Conservation (phyloP, 164 flowering plant species). For the Dillenia suffruticosa region DNA sequence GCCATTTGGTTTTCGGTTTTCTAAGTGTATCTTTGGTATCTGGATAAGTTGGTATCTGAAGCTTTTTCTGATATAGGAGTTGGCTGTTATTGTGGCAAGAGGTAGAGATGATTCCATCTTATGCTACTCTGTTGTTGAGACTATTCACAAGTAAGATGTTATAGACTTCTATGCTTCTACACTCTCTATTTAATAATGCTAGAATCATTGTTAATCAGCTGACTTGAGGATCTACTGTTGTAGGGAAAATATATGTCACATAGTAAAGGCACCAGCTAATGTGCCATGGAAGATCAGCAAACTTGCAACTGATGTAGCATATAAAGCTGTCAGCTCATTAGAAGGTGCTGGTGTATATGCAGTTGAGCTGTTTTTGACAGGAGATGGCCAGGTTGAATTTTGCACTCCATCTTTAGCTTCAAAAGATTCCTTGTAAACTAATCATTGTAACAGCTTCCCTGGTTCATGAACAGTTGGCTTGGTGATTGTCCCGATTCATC, state of each 20-base stretch:
- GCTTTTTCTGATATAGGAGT: slow-evolving; percentile 44
- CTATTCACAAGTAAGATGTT: slow-evolving; percentile 73
- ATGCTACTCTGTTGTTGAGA: slow-evolving; percentile 97
- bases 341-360: slow-evolving; percentile 98
- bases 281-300: slow-evolving; percentile 66
- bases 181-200: no score
- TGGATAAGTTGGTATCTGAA: no score
- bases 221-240: slow-evolving; percentile 2
- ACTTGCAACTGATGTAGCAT: slow-evolving; percentile 76
- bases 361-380: slow-evolving; percentile 86
- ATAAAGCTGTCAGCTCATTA: slow-evolving; percentile 75
- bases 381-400: slow-evolving; percentile 65
- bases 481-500: neutral
- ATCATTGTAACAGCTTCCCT: neutral
- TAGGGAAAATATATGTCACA: slow-evolving; percentile 92
- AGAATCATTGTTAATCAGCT: no score
- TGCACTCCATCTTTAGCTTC: neutral
- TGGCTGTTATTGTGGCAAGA: slow-evolving; percentile 93
- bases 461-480: neutral
- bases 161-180: no score
- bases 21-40: no score
- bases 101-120: slow-evolving; percentile 73
- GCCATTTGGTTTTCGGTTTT: no score
- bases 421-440: neutral
- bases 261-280: slow-evolving; percentile 87